phyloP scores from a whole-genome alignment of 2,329 filamentous ascomycete species.

The Sphaerulina populicola region DNA sequence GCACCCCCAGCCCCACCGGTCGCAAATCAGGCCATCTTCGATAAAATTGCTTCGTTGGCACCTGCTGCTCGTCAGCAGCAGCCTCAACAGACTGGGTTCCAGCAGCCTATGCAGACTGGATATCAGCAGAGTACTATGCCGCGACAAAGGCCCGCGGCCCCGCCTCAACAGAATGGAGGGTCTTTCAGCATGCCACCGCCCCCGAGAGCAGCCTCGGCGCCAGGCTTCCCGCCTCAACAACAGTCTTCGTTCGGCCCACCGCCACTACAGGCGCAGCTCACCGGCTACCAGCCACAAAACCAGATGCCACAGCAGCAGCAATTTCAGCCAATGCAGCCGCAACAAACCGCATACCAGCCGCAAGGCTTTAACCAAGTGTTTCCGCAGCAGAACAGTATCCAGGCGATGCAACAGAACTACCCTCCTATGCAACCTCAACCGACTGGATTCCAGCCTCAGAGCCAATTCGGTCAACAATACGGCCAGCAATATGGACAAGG shows the following conservation, averaged over 20 bases:
- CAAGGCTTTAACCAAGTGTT: constrained; percentile 38
- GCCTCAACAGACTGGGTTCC: constrained; percentile 33
- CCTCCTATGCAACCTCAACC: constrained; percentile 45
- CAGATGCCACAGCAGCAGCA: constrained; percentile 28
- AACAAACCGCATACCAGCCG: constrained; percentile 34
- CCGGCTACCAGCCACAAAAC: constrained; percentile 52
- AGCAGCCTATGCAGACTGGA: constrained; percentile 22
- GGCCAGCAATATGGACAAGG: constrained; percentile 36
- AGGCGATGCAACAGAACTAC: constrained; percentile 29
- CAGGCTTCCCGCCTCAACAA: constrained; percentile 51
- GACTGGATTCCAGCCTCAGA: constrained; percentile 42
- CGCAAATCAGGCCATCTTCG: constrained; percentile 43
- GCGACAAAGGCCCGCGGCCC: constrained; percentile 63
- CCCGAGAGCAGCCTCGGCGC: constrained; percentile 74
- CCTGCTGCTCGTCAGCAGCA: constrained; percentile 20
- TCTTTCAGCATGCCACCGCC: constrained; percentile 70
- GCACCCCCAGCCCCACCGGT: background rate
- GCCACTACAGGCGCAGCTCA: constrained; percentile 75
- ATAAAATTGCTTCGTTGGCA: constrained; percentile 39
- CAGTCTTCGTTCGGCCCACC: constrained; percentile 63
- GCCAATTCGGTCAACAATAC: constrained; percentile 12
- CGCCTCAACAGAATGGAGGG: constrained; percentile 51
- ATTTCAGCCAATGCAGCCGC: constrained; percentile 31
- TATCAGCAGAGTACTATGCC: constrained; percentile 34
- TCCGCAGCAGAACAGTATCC: constrained; percentile 29